Evolutionary conservation across 177 flowering plant species (phyloP).

Genomic region (Vitis hybrid): DNA sequence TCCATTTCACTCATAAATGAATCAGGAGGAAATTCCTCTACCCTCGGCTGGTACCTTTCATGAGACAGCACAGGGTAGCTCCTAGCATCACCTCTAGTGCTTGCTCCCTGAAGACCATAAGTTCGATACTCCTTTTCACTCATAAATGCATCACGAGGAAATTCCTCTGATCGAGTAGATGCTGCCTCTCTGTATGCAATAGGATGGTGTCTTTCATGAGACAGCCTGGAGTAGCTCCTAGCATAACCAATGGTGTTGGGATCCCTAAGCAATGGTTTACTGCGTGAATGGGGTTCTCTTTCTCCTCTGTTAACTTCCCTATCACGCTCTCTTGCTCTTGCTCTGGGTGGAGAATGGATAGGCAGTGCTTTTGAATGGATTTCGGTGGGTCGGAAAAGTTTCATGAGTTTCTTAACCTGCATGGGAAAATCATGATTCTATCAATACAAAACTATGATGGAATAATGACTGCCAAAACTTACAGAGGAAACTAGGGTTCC

Average conservation of each 20-base stretch:
- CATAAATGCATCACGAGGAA: conserved; percentile 38
- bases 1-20: conserved; percentile 59
- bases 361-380: conserved; percentile 29
- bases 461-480: background rate
- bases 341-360: conserved; percentile 14
- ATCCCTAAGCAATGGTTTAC: conserved; percentile 21
- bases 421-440: background rate
- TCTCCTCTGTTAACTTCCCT: conserved; percentile 15
- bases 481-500: conserved; percentile 11
- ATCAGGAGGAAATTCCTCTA: conserved; percentile 27
- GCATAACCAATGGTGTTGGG: conserved; percentile 14
- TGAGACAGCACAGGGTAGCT: conserved; percentile 16
- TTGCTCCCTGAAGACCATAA: conserved; percentile 49
- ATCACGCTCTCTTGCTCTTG: conserved; percentile 7
- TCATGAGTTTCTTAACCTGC: conserved; percentile 58
- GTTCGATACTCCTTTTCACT: conserved; percentile 62
- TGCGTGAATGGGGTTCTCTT: conserved; percentile 25
- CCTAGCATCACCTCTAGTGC: conserved; percentile 17
- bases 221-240: conserved; percentile 15
- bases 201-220: conserved; percentile 31
- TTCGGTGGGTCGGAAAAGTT: conserved; percentile 49
- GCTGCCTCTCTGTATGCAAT: conserved; percentile 11
- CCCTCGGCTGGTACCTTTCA: conserved; percentile 30
- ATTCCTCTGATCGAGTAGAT: conserved; percentile 21
- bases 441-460: background rate